Evolutionary conservation across 2,329 filamentous ascomycete species (phyloP).

Genomic region (Graphilbum ipis-grandicollis): DNA sequence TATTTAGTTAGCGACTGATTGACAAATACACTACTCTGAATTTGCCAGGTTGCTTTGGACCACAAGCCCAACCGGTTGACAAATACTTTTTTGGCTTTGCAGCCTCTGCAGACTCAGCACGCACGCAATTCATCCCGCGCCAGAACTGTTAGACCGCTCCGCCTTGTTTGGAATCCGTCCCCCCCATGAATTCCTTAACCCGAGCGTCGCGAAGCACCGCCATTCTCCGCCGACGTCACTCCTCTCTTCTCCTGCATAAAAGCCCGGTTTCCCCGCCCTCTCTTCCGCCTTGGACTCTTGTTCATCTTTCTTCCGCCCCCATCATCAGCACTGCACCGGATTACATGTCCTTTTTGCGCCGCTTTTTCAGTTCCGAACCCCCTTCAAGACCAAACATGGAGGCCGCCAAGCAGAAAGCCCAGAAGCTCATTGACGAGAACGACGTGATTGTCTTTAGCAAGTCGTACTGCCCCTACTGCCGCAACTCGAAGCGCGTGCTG

Average conservation of each 20-base stretch:
- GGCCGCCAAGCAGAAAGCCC: slow-evolving; percentile 65
- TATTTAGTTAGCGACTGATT: too few relatives aligned
- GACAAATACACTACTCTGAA: too few relatives aligned
- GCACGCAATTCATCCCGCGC: too few relatives aligned
- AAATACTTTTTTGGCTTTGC: too few relatives aligned
- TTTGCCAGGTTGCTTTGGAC: too few relatives aligned
- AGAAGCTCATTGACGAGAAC: slow-evolving; percentile 79
- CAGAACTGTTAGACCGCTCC: too few relatives aligned
- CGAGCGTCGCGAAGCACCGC: not conserved
- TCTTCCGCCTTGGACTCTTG: not conserved
- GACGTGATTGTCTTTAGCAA: slow-evolving; percentile 91
- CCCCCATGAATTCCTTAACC: not conserved
- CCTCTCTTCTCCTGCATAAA: not conserved
- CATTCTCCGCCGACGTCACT: not conserved
- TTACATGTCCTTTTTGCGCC: slow-evolving; percentile 49
- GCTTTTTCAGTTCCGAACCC: slow-evolving; percentile 45
- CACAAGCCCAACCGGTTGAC: too few relatives aligned
- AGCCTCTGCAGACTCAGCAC: too few relatives aligned
- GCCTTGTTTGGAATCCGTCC: not conserved
- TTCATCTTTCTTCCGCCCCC: not conserved
- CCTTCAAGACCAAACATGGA: slow-evolving; percentile 50
- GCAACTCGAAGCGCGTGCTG: slow-evolving; percentile 58
- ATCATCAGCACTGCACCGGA: too few relatives aligned
- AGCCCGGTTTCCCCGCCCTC: not conserved
- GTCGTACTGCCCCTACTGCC: slow-evolving; percentile 91